Conservation (phyloP, 768 basidiomycete species). For the Tricholoma saponaceum region DNA sequence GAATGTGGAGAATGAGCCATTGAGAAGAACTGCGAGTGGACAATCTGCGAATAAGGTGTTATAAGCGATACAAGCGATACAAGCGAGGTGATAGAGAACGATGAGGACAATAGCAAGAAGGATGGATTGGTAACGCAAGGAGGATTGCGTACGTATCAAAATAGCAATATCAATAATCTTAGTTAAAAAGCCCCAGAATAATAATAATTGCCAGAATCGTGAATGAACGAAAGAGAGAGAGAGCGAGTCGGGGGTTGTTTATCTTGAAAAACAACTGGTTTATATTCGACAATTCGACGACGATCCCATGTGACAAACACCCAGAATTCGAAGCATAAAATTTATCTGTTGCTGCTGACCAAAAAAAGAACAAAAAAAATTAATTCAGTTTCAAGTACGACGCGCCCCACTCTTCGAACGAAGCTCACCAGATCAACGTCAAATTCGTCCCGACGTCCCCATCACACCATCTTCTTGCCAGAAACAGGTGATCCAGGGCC, state of each 20-base stretch:
- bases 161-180: slow-evolving; percentile 8
- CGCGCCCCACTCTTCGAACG: background rate
- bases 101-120: background rate
- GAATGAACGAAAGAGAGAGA: too few relatives aligned
- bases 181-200: background rate
- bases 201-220: slow-evolving; percentile 3
- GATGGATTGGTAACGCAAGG: slow-evolving; percentile 6
- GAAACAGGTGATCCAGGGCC: background rate
- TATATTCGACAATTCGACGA: slow-evolving; percentile 1
- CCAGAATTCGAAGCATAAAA: background rate
- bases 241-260: background rate
- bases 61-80: too few relatives aligned
- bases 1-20: slow-evolving; percentile 11
- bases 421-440: background rate
- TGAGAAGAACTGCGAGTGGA: background rate
- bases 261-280: background rate
- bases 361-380: background rate
- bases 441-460: background rate
- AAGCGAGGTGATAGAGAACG: background rate
- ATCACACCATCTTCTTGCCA: background rate
- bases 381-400: background rate
- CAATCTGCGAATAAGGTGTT: too few relatives aligned
- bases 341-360: background rate
- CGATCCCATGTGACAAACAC: background rate
- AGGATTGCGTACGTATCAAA: slow-evolving; percentile 9